Conservation (phyloP, 371 early-diverging fungal species). For the Actinomucor elegans region DNA sequence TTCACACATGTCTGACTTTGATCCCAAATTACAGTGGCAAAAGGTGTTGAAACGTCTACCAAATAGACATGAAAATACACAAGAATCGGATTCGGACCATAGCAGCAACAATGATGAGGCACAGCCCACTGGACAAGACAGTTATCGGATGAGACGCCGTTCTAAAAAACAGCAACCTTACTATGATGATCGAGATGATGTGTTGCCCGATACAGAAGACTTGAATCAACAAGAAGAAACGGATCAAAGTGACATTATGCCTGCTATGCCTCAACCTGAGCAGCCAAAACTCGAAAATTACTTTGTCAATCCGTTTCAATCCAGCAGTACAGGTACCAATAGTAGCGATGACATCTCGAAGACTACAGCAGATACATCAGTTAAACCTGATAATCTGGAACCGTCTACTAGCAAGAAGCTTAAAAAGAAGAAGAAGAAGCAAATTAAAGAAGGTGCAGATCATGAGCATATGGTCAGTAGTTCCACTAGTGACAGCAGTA, state of each 20-base stretch:
- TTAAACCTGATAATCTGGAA: background rate
- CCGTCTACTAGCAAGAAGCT: background rate
- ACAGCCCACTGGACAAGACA: too few species aligned
- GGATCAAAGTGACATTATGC: background rate
- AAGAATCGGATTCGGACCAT: background rate
- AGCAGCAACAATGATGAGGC: too few species aligned
- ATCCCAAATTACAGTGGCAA: constrained; percentile 37
- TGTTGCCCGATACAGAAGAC: constrained; percentile 3
- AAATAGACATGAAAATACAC: background rate
- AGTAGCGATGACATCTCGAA: background rate
- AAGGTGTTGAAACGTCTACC: constrained; percentile 26
- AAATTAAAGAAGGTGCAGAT: too few species aligned
- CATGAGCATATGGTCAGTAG: too few species aligned
- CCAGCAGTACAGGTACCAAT: background rate
- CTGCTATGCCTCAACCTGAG: background rate
- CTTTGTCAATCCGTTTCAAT: constrained; percentile 5
- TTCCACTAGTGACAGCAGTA: background rate
- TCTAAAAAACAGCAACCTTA: background rate
- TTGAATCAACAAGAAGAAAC: background rate
- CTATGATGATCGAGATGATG: constrained; percentile 5
- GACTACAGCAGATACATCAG: background rate
- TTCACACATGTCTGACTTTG: constrained; percentile 13
- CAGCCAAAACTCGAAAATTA: background rate
- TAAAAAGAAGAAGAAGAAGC: background rate
- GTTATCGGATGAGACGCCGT: too few species aligned